phyloP scores from a whole-genome alignment of 805 yeast genomes.

The Ogataea trehalophila region DNA sequence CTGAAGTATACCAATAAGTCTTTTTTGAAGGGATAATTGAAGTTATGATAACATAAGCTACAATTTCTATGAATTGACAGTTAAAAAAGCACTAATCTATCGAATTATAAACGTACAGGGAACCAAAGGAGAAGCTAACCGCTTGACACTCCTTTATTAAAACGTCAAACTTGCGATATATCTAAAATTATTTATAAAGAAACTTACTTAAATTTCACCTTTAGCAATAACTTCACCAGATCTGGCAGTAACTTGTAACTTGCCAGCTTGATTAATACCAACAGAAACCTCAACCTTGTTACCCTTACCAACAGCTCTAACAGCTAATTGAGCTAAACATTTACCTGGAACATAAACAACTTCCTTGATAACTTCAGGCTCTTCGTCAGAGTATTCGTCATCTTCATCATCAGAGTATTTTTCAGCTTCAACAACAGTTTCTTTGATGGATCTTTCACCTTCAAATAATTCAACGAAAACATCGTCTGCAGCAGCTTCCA shows the following conservation, averaged over 20 bases:
- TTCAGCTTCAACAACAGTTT: slow-evolving; percentile 70
- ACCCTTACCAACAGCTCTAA: slow-evolving; percentile 63
- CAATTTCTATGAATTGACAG: no score
- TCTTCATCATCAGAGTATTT: slow-evolving; percentile 49
- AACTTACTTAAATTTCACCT: slow-evolving; percentile 32
- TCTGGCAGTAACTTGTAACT: slow-evolving; percentile 59
- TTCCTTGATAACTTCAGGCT: slow-evolving; percentile 81
- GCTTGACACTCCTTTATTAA: no score
- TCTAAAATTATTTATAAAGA: no score
- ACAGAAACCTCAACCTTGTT: slow-evolving; percentile 64
- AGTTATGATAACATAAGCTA: no score
- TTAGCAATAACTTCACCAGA: slow-evolving; percentile 46
- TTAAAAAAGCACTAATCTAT: no score
- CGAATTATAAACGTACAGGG: no score
- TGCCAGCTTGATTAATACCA: slow-evolving; percentile 61
- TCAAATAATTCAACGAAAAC: slow-evolving; percentile 73
- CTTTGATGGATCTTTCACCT: slow-evolving; percentile 79
- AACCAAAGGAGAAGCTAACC: no score
- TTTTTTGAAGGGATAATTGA: no score
- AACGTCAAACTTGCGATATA: no score
- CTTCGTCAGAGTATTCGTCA: slow-evolving; percentile 56
- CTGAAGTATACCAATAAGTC: no score
- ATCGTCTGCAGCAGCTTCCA: slow-evolving; percentile 58
- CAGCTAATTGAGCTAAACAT: slow-evolving; percentile 70
- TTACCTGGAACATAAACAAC: slow-evolving; percentile 69